Evolutionary conservation across 2,329 filamentous ascomycete species (phyloP).

Genomic region (Lasiodiplodia hormozganensis): DNA sequence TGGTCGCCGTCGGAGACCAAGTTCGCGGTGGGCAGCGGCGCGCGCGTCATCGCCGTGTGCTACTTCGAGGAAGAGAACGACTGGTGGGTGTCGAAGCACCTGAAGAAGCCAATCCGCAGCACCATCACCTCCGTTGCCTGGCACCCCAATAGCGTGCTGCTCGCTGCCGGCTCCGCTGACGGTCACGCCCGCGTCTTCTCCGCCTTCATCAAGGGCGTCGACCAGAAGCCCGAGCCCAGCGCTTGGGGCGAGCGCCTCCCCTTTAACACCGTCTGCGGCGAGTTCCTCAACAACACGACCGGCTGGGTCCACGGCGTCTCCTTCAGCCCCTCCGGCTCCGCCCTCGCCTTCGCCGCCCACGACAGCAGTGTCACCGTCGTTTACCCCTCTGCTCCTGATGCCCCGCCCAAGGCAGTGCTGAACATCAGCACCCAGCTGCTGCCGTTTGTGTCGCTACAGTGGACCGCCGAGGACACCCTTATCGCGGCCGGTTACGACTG

Average conservation of each 20-base stretch:
- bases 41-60: slow-evolving; percentile 93
- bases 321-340: slow-evolving; percentile 91
- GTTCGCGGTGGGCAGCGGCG: slow-evolving; percentile 95
- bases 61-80: slow-evolving; percentile 99
- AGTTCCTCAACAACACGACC: slow-evolving; percentile 93
- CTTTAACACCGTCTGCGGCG: slow-evolving; percentile 98
- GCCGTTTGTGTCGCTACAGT: slow-evolving; percentile 90
- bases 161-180: slow-evolving; percentile 96
- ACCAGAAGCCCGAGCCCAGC: slow-evolving; percentile 81
- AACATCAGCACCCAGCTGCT: slow-evolving; percentile 88
- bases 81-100: slow-evolving; percentile 99
- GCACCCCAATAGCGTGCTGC: slow-evolving; percentile 96
- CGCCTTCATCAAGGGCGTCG: slow-evolving; percentile 94
- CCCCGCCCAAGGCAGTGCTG: slow-evolving; percentile 87
- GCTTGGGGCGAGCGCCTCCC: slow-evolving; percentile 95
- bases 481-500: slow-evolving; percentile 90
- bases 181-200: slow-evolving; percentile 95
- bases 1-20: slow-evolving; percentile 98
- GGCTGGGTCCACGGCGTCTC: slow-evolving; percentile 95
- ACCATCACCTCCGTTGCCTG: slow-evolving; percentile 94
- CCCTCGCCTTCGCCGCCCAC: slow-evolving; percentile 92
- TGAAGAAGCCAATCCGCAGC: slow-evolving; percentile 98
- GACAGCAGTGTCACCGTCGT: slow-evolving; percentile 97
- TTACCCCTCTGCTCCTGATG: slow-evolving; percentile 89
- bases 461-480: slow-evolving; percentile 91